Base-by-base conservation (phyloP, 2,329 filamentous ascomycete species). In the Phoma sp. region DNA sequence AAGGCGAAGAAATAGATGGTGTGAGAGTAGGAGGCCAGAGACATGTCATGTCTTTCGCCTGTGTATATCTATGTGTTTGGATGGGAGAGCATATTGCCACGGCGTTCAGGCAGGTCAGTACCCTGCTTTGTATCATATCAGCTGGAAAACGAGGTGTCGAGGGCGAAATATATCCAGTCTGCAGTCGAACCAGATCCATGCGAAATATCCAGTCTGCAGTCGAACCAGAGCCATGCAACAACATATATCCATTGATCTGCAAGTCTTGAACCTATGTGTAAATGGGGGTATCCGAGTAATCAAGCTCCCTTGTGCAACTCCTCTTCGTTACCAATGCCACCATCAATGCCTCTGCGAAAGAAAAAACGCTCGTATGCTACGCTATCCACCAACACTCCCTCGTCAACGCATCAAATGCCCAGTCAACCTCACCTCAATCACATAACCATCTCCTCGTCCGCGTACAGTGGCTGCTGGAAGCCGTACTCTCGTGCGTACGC, bases 401-500 rank as follows among this genome's bases (percentile, higher is more conserved):
- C 15, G 14, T 28, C 26, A 15, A 33, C n/a, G 12, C 30, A 28
- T n/a, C 42, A 28, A 21, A 26, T n/a, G 23, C 34, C 15, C 3
- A n/a, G 11, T 14, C 5, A 7, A 30, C 14, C 10, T 30, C 26
- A 14, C 26, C 6, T 14, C 28, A 7, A 10, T 40, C 49, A 77
- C 74, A 77, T 75, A 32, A 74, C 70, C 74, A 77, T 77, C 56
- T 76, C 74, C 30, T 76, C 71, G 42, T 76, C 73, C 3, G 47
- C 64, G 38, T 73, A 69, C 33, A 62, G 48, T 4, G 51, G 45
- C 36, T 58, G 59, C 37, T 67, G 66, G 28, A 79, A 76, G 53
- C 83, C 83, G 56, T 78, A 76, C 53, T 82, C 80, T 33, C 79
- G 73, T 6, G 77, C 76, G 56, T 84, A 81, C 64, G 85, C 82